These are phyloP conservation scores for Isoetes taiwanensis DNA, from an alignment of 75 land plant species.

Conservation along the genomic window DNA sequence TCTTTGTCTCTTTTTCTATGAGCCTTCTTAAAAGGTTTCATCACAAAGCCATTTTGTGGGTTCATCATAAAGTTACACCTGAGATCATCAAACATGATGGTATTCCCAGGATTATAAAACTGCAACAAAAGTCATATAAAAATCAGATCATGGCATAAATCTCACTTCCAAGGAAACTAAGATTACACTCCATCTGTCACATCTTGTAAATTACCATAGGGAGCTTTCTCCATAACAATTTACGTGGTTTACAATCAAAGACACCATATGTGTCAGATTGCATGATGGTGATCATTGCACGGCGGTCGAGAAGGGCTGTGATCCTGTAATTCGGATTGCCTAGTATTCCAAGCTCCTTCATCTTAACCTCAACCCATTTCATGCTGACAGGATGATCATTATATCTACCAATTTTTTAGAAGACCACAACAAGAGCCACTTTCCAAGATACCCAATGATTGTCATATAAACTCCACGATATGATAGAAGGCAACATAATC, in stretches of 20 bases:
- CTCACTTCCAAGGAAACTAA: too few relatives aligned
- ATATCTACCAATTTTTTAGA: too few relatives aligned
- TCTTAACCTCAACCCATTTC: constrained; percentile 98
- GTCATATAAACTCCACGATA: too few relatives aligned
- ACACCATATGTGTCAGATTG: constrained; percentile 62
- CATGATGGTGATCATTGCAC: constrained; percentile 95
- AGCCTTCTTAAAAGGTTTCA: constrained; percentile 84
- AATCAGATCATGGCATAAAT: too few relatives aligned
- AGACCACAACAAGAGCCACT: too few relatives aligned
- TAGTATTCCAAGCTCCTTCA: constrained; percentile 91
- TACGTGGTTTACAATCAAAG: constrained; percentile 97
- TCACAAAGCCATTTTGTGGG: constrained; percentile 85
- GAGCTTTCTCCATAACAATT: constrained; percentile 75
- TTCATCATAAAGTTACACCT: constrained; percentile 95
- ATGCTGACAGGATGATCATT: too few relatives aligned
- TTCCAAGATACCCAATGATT: too few relatives aligned
- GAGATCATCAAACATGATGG: constrained; percentile 96
- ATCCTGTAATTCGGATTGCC: constrained; percentile 82
- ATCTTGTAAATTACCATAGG: too few relatives aligned
- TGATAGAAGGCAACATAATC: too few relatives aligned
- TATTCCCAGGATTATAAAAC: constrained; percentile 71
- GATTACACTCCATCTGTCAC: too few relatives aligned
- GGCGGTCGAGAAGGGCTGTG: constrained; percentile 83
- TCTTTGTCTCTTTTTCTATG: constrained; percentile 64
- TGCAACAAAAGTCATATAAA: constrained; percentile 43